Conservation (phyloP, 805 yeast genomes). For the Myxozyma mucilagina region DNA sequence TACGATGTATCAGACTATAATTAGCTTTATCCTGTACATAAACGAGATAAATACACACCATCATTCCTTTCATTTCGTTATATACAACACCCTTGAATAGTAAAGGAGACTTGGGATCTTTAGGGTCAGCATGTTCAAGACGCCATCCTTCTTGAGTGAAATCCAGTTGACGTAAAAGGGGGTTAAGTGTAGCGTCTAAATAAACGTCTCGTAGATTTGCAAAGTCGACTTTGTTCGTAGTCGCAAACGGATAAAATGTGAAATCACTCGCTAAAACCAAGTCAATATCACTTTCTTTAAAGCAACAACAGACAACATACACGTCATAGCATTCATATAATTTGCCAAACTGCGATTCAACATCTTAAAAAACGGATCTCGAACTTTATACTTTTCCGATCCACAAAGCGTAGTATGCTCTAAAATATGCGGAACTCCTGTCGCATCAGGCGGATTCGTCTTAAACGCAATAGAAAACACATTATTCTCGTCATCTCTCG, state of each 20-base stretch:
- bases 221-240: constrained; percentile 82
- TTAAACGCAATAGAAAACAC: constrained; percentile 88
- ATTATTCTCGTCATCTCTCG: constrained; percentile 76
- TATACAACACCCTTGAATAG: constrained; percentile 93
- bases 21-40: background rate
- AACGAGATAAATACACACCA: constrained; percentile 36
- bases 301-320: background rate
- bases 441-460: constrained; percentile 91
- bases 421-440: constrained; percentile 94
- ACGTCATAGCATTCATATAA: constrained; percentile 98
- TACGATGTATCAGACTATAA: constrained; percentile 72
- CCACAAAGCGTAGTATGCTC: constrained; percentile 98
- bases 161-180: constrained; percentile 73
- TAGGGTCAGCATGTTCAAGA: constrained; percentile 62
- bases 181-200: constrained; percentile 81
- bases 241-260: constrained; percentile 93
- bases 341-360: constrained; percentile 88
- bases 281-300: background rate
- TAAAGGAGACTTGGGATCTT: constrained; percentile 60
- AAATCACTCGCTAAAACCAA: constrained; percentile 71
- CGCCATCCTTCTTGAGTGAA: constrained; percentile 98
- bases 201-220: constrained; percentile 83
- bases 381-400: constrained; percentile 82
- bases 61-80: constrained; percentile 98
- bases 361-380: constrained; percentile 98